Evolutionary conservation across 2,329 filamentous ascomycete genomes (phyloP).

Genomic region (Verticillium isaacii): DNA sequence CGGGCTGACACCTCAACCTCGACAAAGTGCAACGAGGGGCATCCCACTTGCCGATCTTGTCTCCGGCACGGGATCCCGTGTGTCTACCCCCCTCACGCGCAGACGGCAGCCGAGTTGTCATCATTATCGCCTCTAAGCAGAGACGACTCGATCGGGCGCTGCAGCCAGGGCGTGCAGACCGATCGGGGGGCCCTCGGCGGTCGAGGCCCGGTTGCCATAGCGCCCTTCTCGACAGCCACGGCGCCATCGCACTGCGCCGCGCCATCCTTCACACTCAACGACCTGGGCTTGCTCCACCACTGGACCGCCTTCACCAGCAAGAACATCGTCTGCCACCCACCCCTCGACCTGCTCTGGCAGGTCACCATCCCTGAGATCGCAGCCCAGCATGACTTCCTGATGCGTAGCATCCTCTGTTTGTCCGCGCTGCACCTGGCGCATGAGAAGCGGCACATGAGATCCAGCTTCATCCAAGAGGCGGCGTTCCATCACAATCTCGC

Average conservation of each 20-base stretch:
- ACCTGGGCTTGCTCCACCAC: constrained; percentile 13
- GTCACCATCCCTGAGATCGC: constrained; percentile 8
- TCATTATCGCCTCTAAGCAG: neutral
- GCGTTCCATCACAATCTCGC: constrained; percentile 7
- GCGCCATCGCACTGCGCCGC: neutral
- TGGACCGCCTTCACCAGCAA: constrained; percentile 10
- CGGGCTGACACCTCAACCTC: neutral
- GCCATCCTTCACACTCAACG: constrained; percentile 5
- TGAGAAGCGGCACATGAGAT: neutral
- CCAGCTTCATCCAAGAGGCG: constrained; percentile 2
- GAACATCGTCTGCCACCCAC: neutral
- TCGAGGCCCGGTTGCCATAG: neutral
- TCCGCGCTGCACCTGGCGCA: constrained; percentile 11
- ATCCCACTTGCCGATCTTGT: constrained; percentile 10
- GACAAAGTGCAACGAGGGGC: constrained; percentile 10
- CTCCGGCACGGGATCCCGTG: constrained; percentile 4
- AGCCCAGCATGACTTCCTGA: constrained; percentile 10
- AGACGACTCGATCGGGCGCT: neutral
- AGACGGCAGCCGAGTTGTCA: neutral
- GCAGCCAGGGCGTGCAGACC: too few relatives aligned
- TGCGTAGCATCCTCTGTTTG: constrained; percentile 9
- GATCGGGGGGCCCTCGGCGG: neutral
- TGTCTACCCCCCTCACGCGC: constrained; percentile 1
- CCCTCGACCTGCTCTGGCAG: constrained; percentile 5
- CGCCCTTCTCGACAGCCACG: neutral